Evolutionary conservation across 2,329 filamentous ascomycete genomes (phyloP), one percentile per base, ranked within the genome.

Genomic region (Chaetomiaceae sp.): DNA sequence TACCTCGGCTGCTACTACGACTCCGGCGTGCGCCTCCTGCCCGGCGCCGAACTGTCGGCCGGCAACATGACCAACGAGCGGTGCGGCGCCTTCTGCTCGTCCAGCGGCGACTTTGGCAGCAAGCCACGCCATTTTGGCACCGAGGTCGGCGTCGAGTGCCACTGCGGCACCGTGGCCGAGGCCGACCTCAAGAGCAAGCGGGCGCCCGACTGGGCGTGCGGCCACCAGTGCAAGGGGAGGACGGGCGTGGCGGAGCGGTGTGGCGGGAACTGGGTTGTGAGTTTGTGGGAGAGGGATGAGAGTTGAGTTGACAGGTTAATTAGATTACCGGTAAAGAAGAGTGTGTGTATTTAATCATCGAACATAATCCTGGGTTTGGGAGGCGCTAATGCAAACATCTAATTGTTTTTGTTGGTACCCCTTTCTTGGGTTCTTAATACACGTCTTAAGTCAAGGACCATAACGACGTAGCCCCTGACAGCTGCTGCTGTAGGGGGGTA

Each of bases 1-100:
- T 43, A 53, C 43, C 27, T 47, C 4, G 51, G 51, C 14, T 53
- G 51, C 20, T 47, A 27, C 37, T 53, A 53, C 51, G 51, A 53
- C 44, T 29, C 20, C 3, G 14, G 17, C 11, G 22, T 19, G 1
- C 51, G 51, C n/a, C 4, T 53, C 6, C 37, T 53, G 12, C 29
- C 29, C 5, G 37, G 33, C 31, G 49, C 36, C 2, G 27, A 17
- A 3, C 8, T 20, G 20, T 22, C 43, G 3, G n/a, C 12, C 22
- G 3, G 4, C 8, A 43, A 47, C 44, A 53, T 53, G 51, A 53
- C 44, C 37, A 53, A 53, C 51, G 37, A 4, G 2, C 20, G 6
- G 12, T 53, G 51, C 29, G 43, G 36, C 29, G 44, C 27, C 5
- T 27, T 43, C 12, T 53, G 51, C 31, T 12, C 20, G 4, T 7